These are phyloP conservation scores for Cryptosporidium canis DNA, from an alignment of 169 alveolate species.

Conservation along the genomic window DNA sequence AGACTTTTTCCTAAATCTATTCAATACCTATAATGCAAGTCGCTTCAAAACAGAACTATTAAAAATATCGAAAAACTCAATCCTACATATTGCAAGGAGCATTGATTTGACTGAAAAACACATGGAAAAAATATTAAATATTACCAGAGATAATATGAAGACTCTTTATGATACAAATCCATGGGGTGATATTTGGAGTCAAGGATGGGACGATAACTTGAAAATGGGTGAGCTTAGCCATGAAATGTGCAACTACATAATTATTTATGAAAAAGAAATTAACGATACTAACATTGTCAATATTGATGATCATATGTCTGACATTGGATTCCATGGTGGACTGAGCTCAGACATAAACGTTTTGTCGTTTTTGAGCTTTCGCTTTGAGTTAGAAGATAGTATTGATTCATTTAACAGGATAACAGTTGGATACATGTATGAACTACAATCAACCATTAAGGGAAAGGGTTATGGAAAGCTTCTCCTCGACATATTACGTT, in stretches of 20 bases:
- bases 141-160: slow-evolving; percentile 66
- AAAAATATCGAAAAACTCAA: slow-evolving; percentile 2
- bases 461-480: slow-evolving; percentile 53
- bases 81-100: background rate
- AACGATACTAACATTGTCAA: background rate
- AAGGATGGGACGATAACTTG: slow-evolving; percentile 43
- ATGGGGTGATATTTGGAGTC: slow-evolving; percentile 66
- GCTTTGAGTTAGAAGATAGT: slow-evolving; percentile 34
- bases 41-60: background rate
- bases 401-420: background rate
- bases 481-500: slow-evolving; percentile 3
- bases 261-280: background rate
- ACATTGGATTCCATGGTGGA: background rate
- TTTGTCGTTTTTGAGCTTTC: slow-evolving; percentile 20
- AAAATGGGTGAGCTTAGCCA: slow-evolving; percentile 26
- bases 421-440: slow-evolving; percentile 62
- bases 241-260: slow-evolving; percentile 16
- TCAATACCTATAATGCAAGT: background rate
- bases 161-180: slow-evolving; percentile 53
- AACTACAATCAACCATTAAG: slow-evolving; percentile 17
- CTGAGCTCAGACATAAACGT: background rate
- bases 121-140: slow-evolving; percentile 12
- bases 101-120: background rate
- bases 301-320: background rate
- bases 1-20: background rate